Evolutionary conservation across 495 filamentous ascomycete species (phyloP).

Genomic region (Apodospora peruviana): DNA sequence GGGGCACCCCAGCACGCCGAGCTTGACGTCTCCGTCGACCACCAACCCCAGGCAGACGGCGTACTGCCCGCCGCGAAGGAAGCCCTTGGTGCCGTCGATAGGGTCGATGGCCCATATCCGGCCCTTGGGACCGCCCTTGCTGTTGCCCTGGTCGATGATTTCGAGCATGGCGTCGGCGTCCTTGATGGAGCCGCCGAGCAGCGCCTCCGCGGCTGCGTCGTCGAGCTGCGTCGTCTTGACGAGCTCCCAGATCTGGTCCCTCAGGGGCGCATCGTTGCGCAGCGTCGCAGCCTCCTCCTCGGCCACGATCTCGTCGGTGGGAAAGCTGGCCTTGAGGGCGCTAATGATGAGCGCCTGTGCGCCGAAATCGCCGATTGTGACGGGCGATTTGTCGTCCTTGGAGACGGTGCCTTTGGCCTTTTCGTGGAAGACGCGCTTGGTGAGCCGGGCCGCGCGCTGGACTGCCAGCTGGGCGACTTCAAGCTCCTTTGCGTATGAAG

Average conservation of each 20-base stretch:
- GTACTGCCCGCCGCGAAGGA: constrained; percentile 95
- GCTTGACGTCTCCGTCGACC: constrained; percentile 89
- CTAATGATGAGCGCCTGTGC: constrained; percentile 94
- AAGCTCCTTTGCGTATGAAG: constrained; percentile 69
- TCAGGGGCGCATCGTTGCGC: constrained; percentile 58
- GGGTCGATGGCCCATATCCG: constrained; percentile 96
- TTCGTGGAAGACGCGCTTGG: constrained; percentile 87
- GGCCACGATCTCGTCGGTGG: constrained; percentile 82
- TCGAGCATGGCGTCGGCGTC: constrained; percentile 73
- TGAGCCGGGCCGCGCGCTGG: constrained; percentile 80
- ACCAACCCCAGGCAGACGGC: constrained; percentile 90
- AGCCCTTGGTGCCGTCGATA: constrained; percentile 96
- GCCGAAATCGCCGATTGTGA: constrained; percentile 96
- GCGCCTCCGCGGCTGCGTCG: constrained; percentile 53
- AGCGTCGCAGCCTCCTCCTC: constrained; percentile 87
- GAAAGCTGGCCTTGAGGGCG: constrained; percentile 84
- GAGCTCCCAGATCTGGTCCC: constrained; percentile 74
- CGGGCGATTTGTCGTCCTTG: constrained; percentile 92
- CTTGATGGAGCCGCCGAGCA: constrained; percentile 67
- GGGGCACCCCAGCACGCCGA: constrained; percentile 89
- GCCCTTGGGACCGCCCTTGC: constrained; percentile 69
- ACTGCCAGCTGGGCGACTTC: constrained; percentile 85
- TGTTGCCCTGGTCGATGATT: constrained; percentile 78
- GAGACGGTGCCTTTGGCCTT: constrained; percentile 88
- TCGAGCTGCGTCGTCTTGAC: constrained; percentile 68